phyloP scores from a whole-genome alignment of 2,329 filamentous ascomycete genomes.

The Arthrobotrys entomopaga region DNA sequence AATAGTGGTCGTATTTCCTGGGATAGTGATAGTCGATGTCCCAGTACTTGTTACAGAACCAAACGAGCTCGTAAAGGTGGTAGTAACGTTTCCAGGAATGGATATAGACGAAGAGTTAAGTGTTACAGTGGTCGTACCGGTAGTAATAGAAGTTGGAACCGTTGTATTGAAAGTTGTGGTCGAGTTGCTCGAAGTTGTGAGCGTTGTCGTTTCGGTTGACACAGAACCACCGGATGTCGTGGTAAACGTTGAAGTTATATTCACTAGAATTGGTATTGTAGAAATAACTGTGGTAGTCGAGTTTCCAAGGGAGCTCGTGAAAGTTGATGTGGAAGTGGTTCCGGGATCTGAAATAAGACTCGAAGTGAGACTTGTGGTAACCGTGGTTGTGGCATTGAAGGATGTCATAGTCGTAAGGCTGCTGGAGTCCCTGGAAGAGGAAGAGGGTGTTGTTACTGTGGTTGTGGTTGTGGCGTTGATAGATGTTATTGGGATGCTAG shows the following conservation, averaged over 20 bases:
- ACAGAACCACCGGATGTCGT: slow-evolving; percentile 16
- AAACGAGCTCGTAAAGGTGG: slow-evolving; percentile 14
- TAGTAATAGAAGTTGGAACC: slow-evolving; percentile 15
- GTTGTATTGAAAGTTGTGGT: slow-evolving; percentile 23
- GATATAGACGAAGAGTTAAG: slow-evolving; percentile 13
- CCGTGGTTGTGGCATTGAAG: slow-evolving; percentile 26
- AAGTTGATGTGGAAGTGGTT: slow-evolving; percentile 16
- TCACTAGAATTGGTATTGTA: not conserved
- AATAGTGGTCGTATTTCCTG: slow-evolving; percentile 20
- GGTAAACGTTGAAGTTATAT: slow-evolving; percentile 10
- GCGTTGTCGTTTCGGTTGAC: slow-evolving; percentile 29
- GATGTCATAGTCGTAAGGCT: slow-evolving; percentile 7
- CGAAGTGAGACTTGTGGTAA: slow-evolving; percentile 24
- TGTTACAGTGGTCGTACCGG: slow-evolving; percentile 5
- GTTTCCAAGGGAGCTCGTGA: slow-evolving; percentile 25
- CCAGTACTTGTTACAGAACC: slow-evolving; percentile 12
- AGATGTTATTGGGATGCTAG: slow-evolving; percentile 6
- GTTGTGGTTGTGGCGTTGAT: slow-evolving; percentile 36
- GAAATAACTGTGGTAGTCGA: slow-evolving; percentile 9
- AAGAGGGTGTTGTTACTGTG: slow-evolving; percentile 3
- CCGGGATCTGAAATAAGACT: not conserved
- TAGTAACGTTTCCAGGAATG: slow-evolving; percentile 18
- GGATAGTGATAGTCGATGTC: slow-evolving; percentile 20
- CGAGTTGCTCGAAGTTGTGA: slow-evolving; percentile 23
- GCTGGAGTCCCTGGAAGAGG: slow-evolving; percentile 2